Evolutionary conservation across 1,284 basidiomycete genomes (phyloP), one percentile per base, ranked within the genome.

Genomic region (Veloboletus limbatus): DNA sequence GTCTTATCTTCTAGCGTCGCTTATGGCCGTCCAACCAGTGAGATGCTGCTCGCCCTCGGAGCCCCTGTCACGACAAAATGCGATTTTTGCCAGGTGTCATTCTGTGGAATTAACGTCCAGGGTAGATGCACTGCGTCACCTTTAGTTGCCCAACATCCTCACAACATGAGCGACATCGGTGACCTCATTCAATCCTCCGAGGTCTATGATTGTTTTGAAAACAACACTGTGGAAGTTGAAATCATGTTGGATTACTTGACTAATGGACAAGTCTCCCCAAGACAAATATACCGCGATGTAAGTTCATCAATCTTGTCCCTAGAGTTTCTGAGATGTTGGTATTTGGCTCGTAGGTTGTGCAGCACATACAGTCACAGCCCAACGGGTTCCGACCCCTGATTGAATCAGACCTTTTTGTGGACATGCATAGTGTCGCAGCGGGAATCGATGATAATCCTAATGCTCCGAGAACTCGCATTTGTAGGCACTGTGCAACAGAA

Each of bases 61-160:
- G 86, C 87, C 11, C 88, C 87, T 13, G 69, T 78, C 26, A 85
- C 86, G 11, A 77, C 83, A n/a, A 83, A 78, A 63, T 90, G 87
- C 57, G 87, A 89, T 59, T 77, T 90, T 50, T 90, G 87, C 54
- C 79, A 81, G 51, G 78, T 85, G 13, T 82, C 74, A 3, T 90
- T 89, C 62, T 90, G 87, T 58, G 87, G 88, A 4, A 81, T 90
- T 46, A 77, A 77, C 45, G 74, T 89, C 13, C 84, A 78, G 45
- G 77, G 75, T 16, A 80, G 87, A 37, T 90, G 87, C 60, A 58
- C 74, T 32, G 82, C 85, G 2, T 64, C 75, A n/a, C 69, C 76
- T 17, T 61, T 90, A 9, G 43, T 66, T 13, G 54, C 69, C 0
- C 86, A 88, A 54, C 79, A 85, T n/a, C 85, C 81, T 3, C 81